These are phyloP conservation scores for Pseudoperonospora humuli DNA, from an alignment of 352 stramenopile genomes.

Conservation along the genomic window DNA sequence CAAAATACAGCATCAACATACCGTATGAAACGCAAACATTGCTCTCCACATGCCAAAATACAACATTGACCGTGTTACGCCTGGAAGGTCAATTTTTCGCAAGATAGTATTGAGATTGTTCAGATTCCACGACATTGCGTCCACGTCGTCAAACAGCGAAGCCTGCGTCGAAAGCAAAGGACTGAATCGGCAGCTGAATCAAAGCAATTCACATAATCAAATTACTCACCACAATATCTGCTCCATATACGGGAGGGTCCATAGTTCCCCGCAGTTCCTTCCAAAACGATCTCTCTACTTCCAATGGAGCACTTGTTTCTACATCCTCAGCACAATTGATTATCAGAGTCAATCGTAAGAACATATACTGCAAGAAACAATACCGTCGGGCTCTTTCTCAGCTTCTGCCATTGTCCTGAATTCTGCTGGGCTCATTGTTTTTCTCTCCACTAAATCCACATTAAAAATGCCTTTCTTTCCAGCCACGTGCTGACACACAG, in stretches of 20 bases:
- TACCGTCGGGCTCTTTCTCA: slow-evolving; percentile 28
- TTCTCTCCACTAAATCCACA: slow-evolving; percentile 84
- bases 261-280: slow-evolving; percentile 77
- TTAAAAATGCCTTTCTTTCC: slow-evolving; percentile 88
- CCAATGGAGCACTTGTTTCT: slow-evolving; percentile 35
- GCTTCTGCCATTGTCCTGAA: slow-evolving; percentile 48
- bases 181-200: no score
- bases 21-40: slow-evolving; percentile 91
- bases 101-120: slow-evolving; percentile 86
- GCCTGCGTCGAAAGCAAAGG: slow-evolving; percentile 23
- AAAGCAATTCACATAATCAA: no score
- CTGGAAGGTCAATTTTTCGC: slow-evolving; percentile 65
- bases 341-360: no score
- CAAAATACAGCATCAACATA: slow-evolving; percentile 12
- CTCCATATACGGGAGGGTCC: slow-evolving; percentile 85
- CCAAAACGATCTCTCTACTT: slow-evolving; percentile 84
- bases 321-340: no score
- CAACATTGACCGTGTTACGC: slow-evolving; percentile 87
- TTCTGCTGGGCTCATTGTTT: slow-evolving; percentile 50
- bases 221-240: slow-evolving; percentile 80
- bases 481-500: slow-evolving; percentile 81
- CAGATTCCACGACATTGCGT: slow-evolving; percentile 80
- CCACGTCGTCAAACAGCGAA: slow-evolving; percentile 75
- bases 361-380: not conserved
- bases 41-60: slow-evolving; percentile 93